Evolutionary conservation across 2,329 filamentous ascomycete species (phyloP).

Genomic region (Purpureocillium takamizusanense): DNA sequence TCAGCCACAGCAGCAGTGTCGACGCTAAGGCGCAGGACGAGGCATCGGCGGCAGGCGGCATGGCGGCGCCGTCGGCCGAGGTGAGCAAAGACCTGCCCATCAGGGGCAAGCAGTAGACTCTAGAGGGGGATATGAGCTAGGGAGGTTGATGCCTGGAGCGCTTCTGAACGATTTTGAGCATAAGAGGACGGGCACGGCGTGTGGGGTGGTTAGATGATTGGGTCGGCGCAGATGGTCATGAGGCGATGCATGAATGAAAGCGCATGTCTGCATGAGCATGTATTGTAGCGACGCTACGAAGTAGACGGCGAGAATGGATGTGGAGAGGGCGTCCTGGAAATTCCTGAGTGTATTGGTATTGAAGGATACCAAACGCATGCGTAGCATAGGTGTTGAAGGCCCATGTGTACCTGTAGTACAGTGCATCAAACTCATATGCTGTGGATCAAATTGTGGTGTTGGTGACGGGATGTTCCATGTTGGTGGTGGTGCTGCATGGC

Average conservation of each 20-base stretch:
- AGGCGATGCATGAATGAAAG: not conserved
- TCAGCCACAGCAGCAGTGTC: not conserved
- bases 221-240: slow-evolving; percentile 1
- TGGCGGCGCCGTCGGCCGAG: slow-evolving; percentile 9
- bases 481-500: no score
- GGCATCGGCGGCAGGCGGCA: slow-evolving; percentile 8
- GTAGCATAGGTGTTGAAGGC: no score
- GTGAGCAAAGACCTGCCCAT: slow-evolving; percentile 13
- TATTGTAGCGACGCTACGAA: not conserved
- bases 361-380: no score
- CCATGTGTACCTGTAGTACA: no score
- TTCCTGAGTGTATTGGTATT: no score
- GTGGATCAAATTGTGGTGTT: no score
- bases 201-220: not conserved
- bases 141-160: not conserved
- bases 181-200: not conserved
- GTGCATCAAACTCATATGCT: no score
- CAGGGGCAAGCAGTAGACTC: slow-evolving; percentile 8
- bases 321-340: no score
- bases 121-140: not conserved
- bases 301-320: not conserved
- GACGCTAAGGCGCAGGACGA: slow-evolving; percentile 10
- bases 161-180: slow-evolving; percentile 1
- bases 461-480: no score
- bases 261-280: no score